Evolutionary conservation across 2,329 filamentous ascomycete species (phyloP).

Genomic region (Diaporthe sp.): DNA sequence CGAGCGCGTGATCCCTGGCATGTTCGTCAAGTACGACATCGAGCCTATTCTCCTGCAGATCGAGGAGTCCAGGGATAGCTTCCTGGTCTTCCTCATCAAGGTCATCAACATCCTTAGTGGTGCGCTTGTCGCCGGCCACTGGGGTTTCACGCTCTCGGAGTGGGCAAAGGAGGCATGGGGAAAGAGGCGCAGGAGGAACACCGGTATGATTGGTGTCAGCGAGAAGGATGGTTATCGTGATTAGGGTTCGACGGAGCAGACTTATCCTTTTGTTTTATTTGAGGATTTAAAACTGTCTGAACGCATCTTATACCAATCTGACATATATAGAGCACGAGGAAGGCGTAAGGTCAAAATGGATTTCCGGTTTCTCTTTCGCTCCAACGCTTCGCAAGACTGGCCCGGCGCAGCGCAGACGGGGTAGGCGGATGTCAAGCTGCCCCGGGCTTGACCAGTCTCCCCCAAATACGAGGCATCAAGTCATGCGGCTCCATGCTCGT

Average conservation of each 20-base stretch:
- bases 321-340: conserved; percentile 37
- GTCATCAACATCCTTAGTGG: conserved; percentile 92
- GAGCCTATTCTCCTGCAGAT: conserved; percentile 93
- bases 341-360: conserved; percentile 35
- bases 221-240: conserved; percentile 55
- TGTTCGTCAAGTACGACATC: conserved; percentile 99
- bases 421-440: neutral
- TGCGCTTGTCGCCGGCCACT: conserved; percentile 92
- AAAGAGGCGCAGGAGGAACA: conserved; percentile 60
- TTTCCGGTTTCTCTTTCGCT: conserved; percentile 19
- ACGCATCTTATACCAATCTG: conserved; percentile 34
- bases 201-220: conserved; percentile 62
- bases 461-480: conserved; percentile 50
- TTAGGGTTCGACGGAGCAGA: conserved; percentile 33
- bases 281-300: neutral
- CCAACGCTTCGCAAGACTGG: neutral
- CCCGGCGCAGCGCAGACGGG: neutral
- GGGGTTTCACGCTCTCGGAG: conserved; percentile 88
- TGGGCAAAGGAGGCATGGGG: conserved; percentile 75
- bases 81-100: conserved; percentile 82
- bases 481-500: conserved; percentile 46
- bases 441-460: conserved; percentile 48
- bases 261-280: neutral
- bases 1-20: conserved; percentile 82
- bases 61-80: conserved; percentile 81